Conservation (phyloP, 257 asterid species). For the Solanum pinnatisectum region DNA sequence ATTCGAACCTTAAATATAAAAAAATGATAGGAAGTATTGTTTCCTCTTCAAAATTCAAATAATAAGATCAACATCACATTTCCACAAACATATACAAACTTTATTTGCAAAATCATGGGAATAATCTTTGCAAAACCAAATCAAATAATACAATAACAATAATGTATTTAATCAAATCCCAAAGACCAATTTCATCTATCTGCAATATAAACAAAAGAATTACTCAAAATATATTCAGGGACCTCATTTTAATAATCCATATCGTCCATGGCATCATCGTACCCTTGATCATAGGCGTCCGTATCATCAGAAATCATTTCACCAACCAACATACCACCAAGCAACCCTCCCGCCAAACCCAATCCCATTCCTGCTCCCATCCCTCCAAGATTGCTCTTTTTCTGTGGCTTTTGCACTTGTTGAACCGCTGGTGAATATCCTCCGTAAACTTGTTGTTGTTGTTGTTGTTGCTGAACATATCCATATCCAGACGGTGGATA, state of each 20-base stretch:
- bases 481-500: background rate
- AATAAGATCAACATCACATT: background rate
- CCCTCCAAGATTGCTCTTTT: background rate
- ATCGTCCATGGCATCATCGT: conserved; percentile 1
- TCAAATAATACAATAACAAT: background rate
- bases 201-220: background rate
- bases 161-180: background rate
- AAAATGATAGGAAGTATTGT: no score
- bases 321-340: background rate
- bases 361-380: conserved; percentile 17
- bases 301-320: conserved; percentile 19
- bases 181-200: background rate
- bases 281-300: conserved; percentile 28
- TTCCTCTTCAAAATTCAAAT: background rate
- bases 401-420: background rate
- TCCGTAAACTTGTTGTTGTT: background rate
- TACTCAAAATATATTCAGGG: background rate
- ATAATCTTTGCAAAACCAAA: background rate
- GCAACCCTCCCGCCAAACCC: conserved; percentile 1
- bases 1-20: no score
- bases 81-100: background rate
- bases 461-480: background rate
- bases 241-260: background rate
- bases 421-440: background rate
- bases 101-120: background rate